Conservation (phyloP, 371 early-diverging fungal species). For the Rhizopus arrhizus region DNA sequence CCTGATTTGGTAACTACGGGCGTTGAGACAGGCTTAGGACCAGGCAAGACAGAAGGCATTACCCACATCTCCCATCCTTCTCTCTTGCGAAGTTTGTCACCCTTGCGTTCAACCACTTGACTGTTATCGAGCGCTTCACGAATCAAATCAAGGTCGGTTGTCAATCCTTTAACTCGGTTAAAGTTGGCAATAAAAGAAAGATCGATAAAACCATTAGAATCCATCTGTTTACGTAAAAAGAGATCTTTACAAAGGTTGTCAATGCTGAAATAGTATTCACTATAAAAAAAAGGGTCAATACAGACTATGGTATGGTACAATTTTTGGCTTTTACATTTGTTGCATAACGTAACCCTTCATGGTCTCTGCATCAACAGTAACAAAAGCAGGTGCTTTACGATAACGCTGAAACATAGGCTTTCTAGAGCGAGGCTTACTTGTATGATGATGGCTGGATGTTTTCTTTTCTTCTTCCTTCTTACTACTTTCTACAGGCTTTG, state of each 20-base stretch:
- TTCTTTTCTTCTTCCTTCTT: constrained; percentile 28
- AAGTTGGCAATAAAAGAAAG: constrained; percentile 78
- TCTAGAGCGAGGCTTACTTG: constrained; percentile 18
- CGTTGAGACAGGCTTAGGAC: constrained; percentile 19
- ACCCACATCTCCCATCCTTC: constrained; percentile 84
- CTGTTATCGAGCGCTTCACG: constrained; percentile 62
- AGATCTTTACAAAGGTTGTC: constrained; percentile 94
- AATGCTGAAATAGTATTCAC: constrained; percentile 92
- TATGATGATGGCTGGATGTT: constrained; percentile 10
- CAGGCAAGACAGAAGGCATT: constrained; percentile 41
- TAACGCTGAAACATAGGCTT: constrained; percentile 29
- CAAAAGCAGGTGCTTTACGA: constrained; percentile 45
- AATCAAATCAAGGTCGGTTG: constrained; percentile 65
- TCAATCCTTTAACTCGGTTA: constrained; percentile 81
- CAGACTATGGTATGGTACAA: not conserved
- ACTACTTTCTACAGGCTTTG: not conserved
- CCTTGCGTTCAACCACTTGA: constrained; percentile 58
- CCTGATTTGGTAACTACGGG: constrained; percentile 19
- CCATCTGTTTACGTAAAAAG: constrained; percentile 91
- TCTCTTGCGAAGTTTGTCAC: constrained; percentile 66
- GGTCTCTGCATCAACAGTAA: constrained; percentile 54
- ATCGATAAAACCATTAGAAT: constrained; percentile 76
- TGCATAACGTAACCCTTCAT: constrained; percentile 62
- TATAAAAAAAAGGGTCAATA: constrained; percentile 17
- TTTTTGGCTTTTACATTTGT: constrained; percentile 53